Base-by-base conservation (phyloP, 495 filamentous ascomycete species). In the Parathielavia hyrcaniae region DNA sequence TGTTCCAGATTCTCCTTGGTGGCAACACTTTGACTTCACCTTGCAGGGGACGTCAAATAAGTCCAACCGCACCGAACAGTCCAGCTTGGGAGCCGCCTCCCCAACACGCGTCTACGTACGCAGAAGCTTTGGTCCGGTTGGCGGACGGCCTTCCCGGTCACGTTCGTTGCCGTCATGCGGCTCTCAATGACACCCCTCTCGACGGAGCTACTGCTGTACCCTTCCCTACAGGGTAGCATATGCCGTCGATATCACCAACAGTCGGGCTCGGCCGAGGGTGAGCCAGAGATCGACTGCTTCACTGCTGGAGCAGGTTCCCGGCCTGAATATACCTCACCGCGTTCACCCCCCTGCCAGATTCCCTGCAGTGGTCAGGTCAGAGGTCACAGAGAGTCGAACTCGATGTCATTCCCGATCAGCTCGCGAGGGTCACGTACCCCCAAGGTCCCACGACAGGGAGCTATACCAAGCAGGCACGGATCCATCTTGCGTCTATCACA, bases 211-310 rank as follows among this genome's bases (percentile, higher is more conserved):
- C 26, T 6, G 2, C 26, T 40, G 49, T 44, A 14, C 53, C 17
- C 23, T 34, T 40, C 46, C 52, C 3, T 23, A 14, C 20, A 17
- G 12, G 40, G 40, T 17, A n/a, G 41, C 30, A 55, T 46, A 36
- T 55, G 58, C 52, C 44, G 58, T 56, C 58, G 58, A 49, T 60
- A 61, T 61, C 53, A 61, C 59, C 59, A 55, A 55, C 53, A 53
- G 36, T 30, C n/a, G 5, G 17, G 53, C 12, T 39, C 41, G 30
- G 16, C 32, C 38, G 43, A 36, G 4, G n/a, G 41, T 19, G 41
- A 23, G 22, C 13, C 26, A 6, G 26, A 30, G 38, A 17, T 10
- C 19, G 19, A 17, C 19, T 39, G 26, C 30, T 47, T 17, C 32
- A 5, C 47, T 17, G 16, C 32, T 32, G n/a, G 52, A 1, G 1